These are phyloP conservation scores for Kodamaea hsintzibuensis DNA, from an alignment of 805 yeast genomes.

Conservation along the genomic window DNA sequence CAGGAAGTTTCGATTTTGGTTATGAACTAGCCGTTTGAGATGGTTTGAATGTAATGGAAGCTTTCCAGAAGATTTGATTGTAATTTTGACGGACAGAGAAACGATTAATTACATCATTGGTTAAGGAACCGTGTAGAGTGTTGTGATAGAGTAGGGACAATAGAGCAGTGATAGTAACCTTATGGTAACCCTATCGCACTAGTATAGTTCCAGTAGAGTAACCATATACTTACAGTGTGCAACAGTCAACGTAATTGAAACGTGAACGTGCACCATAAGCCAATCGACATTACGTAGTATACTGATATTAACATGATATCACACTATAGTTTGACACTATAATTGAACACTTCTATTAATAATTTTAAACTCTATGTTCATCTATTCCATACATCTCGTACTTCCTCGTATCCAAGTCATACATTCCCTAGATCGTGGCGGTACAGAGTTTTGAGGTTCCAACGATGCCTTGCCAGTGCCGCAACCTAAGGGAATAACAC, in stretches of 20 bases:
- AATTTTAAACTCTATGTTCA: not conserved
- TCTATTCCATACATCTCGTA: not conserved
- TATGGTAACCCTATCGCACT: no score
- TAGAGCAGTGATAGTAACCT: no score
- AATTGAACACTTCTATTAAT: not conserved
- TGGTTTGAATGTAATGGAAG: not conserved
- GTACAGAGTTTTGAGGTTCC: not conserved
- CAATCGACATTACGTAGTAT: no score
- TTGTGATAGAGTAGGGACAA: no score
- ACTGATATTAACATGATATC: no score
- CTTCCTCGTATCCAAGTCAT: conserved; percentile 1
- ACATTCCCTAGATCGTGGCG: not conserved
- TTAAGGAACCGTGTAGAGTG: no score
- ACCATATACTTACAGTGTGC: no score
- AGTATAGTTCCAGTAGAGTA: no score
- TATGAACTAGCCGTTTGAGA: not conserved
- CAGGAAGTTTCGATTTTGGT: not conserved
- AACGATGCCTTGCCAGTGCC: not conserved
- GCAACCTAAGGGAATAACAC: not conserved
- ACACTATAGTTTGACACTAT: not conserved
- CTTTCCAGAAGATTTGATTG: not conserved
- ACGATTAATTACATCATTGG: no score
- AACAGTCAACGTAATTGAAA: no score
- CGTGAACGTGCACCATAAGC: no score
- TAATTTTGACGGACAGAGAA: not conserved